Evolutionary conservation across 2,329 filamentous ascomycete species (phyloP).

Genomic region (Pseudogymnoascus sp.): DNA sequence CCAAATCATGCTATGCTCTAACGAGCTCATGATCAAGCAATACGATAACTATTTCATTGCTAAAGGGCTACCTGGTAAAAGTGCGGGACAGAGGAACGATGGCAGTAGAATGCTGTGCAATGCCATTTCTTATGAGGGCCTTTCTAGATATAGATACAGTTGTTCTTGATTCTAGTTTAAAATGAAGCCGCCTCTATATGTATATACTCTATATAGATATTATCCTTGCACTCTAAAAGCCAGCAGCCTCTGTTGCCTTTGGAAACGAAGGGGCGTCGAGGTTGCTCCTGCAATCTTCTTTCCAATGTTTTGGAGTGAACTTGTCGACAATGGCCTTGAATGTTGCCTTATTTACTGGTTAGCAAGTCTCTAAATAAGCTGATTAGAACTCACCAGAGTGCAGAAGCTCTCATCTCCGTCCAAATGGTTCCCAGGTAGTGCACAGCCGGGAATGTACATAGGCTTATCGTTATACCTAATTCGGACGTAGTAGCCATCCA

Average conservation of each 20-base stretch:
- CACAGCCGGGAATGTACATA: constrained; percentile 77
- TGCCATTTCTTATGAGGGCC: neutral
- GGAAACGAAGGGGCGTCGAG: constrained; percentile 38
- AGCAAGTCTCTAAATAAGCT: neutral
- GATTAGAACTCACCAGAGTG: constrained; percentile 60
- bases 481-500: constrained; percentile 79
- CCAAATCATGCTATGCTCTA: neutral
- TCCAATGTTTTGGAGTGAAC: constrained; percentile 79
- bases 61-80: neutral
- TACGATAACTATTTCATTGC: neutral
- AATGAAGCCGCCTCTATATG: neutral
- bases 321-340: constrained; percentile 93
- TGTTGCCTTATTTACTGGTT: constrained; percentile 50
- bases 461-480: constrained; percentile 85
- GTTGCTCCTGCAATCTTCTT: constrained; percentile 52
- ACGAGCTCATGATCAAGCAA: neutral
- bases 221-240: constrained; percentile 23
- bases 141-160: neutral
- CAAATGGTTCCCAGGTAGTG: constrained; percentile 69
- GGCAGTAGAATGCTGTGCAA: neutral
- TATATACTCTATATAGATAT: neutral
- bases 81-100: neutral
- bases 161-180: neutral
- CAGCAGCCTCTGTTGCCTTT: constrained; percentile 27
- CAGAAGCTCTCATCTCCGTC: constrained; percentile 85